phyloP scores from a whole-genome alignment of 768 basidiomycete species.

The Agaricus blazei region DNA sequence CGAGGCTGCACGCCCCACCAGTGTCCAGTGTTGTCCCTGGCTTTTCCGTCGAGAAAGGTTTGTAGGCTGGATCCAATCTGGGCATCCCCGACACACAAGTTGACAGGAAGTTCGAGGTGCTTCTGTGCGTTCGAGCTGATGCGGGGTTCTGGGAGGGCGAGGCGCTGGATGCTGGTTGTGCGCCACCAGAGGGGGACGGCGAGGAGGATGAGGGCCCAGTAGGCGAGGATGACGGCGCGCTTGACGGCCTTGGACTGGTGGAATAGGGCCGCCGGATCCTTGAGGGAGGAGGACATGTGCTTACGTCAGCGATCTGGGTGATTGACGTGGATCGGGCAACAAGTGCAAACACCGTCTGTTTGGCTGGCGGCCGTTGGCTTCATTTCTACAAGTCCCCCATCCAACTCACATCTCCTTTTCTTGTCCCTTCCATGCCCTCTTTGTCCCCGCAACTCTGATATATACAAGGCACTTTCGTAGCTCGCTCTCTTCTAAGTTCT shows the following conservation, averaged over 20 bases:
- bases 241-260: slow-evolving; percentile 48
- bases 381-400: slow-evolving; percentile 10
- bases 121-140: slow-evolving; percentile 49
- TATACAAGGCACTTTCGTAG: neutral
- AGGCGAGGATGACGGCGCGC: slow-evolving; percentile 62
- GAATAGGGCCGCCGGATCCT: slow-evolving; percentile 45
- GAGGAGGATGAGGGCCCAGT: slow-evolving; percentile 73
- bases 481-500: neutral
- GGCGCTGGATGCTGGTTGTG: slow-evolving; percentile 84
- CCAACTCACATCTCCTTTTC: neutral
- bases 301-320: slow-evolving; percentile 3
- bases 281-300: slow-evolving; percentile 19
- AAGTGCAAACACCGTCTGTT: slow-evolving; percentile 21
- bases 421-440: neutral
- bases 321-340: slow-evolving; percentile 20
- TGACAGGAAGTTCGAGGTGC: slow-evolving; percentile 42
- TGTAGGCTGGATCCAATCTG: slow-evolving; percentile 15
- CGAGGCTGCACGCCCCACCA: neutral
- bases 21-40: slow-evolving; percentile 22
- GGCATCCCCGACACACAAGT: slow-evolving; percentile 25
- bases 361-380: slow-evolving; percentile 12
- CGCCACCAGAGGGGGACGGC: slow-evolving; percentile 92
- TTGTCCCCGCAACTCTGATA: neutral
- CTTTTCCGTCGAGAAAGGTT: slow-evolving; percentile 15
- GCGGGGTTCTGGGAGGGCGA: slow-evolving; percentile 60